Conservation (phyloP, 2,329 filamentous ascomycete genomes). For the Phialophora verrucosa region DNA sequence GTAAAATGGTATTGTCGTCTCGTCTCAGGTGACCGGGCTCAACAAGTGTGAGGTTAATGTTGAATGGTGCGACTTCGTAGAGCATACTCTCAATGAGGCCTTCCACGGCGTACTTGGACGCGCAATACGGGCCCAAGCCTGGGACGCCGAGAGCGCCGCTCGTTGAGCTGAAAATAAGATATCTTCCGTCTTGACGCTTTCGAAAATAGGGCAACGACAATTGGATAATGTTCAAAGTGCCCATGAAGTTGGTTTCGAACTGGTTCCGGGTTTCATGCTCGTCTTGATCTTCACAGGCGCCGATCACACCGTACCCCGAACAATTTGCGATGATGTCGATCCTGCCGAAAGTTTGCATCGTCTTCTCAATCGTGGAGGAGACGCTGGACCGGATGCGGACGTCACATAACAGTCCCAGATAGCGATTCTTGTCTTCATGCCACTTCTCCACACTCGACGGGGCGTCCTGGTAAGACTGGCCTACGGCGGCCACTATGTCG, state of each 20-base stretch:
- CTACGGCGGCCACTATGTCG: constrained; percentile 85
- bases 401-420: constrained; percentile 84
- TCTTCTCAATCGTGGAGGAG: constrained; percentile 69
- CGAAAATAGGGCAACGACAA: constrained; percentile 86
- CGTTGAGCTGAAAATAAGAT: constrained; percentile 93
- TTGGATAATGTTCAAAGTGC: constrained; percentile 91
- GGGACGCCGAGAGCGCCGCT: constrained; percentile 92
- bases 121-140: constrained; percentile 90
- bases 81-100: constrained; percentile 95
- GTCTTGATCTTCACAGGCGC: constrained; percentile 94
- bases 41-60: constrained; percentile 91
- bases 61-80: constrained; percentile 90
- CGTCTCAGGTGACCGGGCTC: constrained; percentile 87
- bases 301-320: constrained; percentile 93
- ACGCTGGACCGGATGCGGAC: constrained; percentile 83
- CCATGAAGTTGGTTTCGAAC: constrained; percentile 98
- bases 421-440: constrained; percentile 60
- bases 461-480: constrained; percentile 77
- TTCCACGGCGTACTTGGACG: constrained; percentile 96
- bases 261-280: constrained; percentile 93
- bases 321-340: constrained; percentile 93
- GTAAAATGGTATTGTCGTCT: constrained; percentile 63
- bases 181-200: constrained; percentile 74
- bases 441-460: constrained; percentile 73
- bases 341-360: constrained; percentile 75